Evolutionary conservation across 805 yeast species (phyloP).

Genomic region (Osmozyma mogii): DNA sequence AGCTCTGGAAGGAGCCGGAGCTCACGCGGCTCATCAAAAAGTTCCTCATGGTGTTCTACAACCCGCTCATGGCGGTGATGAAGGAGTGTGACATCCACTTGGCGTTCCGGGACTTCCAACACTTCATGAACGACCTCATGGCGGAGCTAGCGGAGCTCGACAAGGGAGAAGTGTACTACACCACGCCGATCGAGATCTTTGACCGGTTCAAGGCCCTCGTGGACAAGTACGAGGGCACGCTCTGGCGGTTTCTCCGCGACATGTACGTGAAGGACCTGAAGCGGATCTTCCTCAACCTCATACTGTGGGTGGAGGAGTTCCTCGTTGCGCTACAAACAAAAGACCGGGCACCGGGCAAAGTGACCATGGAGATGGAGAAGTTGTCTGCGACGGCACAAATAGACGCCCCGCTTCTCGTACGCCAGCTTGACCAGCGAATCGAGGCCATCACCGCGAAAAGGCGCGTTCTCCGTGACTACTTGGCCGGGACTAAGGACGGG

Average conservation of each 20-base stretch:
- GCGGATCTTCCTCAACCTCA: slow-evolving; percentile 61
- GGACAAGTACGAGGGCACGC: slow-evolving; percentile 61
- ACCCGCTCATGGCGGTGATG: slow-evolving; percentile 64
- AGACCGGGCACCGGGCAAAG: slow-evolving; percentile 31
- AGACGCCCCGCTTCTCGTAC: slow-evolving; percentile 23
- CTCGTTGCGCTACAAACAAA: slow-evolving; percentile 58
- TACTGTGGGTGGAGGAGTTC: slow-evolving; percentile 67
- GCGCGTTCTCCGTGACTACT: slow-evolving; percentile 27
- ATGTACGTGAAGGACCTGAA: slow-evolving; percentile 73
- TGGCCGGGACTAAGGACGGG: slow-evolving; percentile 10
- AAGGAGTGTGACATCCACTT: slow-evolving; percentile 57
- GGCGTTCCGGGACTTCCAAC: slow-evolving; percentile 40
- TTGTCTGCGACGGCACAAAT: slow-evolving; percentile 14
- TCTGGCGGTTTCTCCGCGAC: slow-evolving; percentile 71
- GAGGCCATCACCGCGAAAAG: slow-evolving; percentile 30
- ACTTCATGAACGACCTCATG: slow-evolving; percentile 46
- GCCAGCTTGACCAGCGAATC: slow-evolving; percentile 35
- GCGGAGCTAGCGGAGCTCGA: slow-evolving; percentile 55
- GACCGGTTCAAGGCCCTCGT: slow-evolving; percentile 57
- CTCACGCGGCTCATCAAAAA: slow-evolving; percentile 69
- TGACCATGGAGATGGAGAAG: slow-evolving; percentile 37
- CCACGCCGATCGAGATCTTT: slow-evolving; percentile 52
- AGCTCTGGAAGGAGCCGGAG: slow-evolving; percentile 80
- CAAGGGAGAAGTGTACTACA: slow-evolving; percentile 43
- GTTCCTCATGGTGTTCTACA: slow-evolving; percentile 62